A percentile compares a stretch with the other conserved stretches of the same genome.
Evolutionary conservation across 169 alveolate genomes (phyloP).

Genomic region (Ichthyophthirius multifiliis): DNA sequence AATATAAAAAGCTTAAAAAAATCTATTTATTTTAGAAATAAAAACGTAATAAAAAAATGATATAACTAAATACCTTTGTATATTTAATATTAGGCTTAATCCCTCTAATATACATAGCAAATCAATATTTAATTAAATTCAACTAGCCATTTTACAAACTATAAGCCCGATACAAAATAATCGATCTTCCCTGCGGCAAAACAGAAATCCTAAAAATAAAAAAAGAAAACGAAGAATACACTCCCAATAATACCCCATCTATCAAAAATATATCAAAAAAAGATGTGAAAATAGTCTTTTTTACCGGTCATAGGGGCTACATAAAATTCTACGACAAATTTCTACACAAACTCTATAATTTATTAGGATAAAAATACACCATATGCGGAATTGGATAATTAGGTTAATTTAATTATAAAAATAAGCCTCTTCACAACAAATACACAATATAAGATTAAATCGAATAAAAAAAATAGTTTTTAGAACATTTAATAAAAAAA

Average conservation of each 20-base stretch:
- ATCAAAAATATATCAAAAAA: background rate
- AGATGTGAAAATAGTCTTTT: background rate
- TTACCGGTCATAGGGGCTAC: background rate
- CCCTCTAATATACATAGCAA: too few relatives aligned
- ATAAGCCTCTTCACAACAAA: background rate
- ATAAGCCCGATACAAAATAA: too few relatives aligned
- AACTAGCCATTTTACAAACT: too few relatives aligned
- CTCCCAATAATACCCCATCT: background rate
- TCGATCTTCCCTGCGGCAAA: too few relatives aligned
- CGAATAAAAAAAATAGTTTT: background rate
- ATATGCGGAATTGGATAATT: background rate
- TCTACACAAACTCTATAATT: background rate
- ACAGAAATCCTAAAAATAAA: background rate
- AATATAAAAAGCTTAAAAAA: too few relatives aligned
- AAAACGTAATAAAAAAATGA: too few relatives aligned
- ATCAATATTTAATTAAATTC: too few relatives aligned
- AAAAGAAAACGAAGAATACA: background rate
- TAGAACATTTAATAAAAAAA: background rate
- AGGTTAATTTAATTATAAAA: background rate
- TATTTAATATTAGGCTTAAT: too few relatives aligned
- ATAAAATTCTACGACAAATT: background rate
- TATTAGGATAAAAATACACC: background rate
- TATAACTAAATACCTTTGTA: too few relatives aligned
- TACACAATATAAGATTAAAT: background rate
- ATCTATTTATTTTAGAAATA: too few relatives aligned